Evolutionary conservation across 192 early-diverging fungal genomes (phyloP).

Genomic region (Geranomyces michiganensis): DNA sequence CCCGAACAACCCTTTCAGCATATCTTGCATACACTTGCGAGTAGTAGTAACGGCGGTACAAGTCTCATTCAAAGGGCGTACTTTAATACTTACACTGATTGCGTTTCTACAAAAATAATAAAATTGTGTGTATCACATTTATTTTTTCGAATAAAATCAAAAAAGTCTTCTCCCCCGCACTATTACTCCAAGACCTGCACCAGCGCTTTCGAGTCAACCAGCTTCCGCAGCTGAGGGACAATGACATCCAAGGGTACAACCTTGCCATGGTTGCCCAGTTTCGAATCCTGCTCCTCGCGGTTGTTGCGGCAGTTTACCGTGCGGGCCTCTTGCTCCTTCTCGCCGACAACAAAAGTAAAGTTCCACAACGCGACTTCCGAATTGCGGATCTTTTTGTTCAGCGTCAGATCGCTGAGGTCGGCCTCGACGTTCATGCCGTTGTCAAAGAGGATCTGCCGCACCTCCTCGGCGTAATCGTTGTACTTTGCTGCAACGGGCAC

Average conservation of each 20-base stretch:
- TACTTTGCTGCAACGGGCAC: slow-evolving; percentile 83
- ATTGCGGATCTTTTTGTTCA: slow-evolving; percentile 98
- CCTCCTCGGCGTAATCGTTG: slow-evolving; percentile 80
- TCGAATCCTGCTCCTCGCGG: slow-evolving; percentile 58
- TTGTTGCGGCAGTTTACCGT: slow-evolving; percentile 93
- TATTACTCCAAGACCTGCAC: slow-evolving; percentile 7
- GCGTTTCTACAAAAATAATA: too few species aligned
- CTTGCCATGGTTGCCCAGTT: slow-evolving; percentile 55
- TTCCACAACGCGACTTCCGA: slow-evolving; percentile 89
- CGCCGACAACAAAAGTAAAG: slow-evolving; percentile 96
- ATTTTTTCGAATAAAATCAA: too few species aligned
- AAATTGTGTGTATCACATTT: too few species aligned
- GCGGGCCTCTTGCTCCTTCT: slow-evolving; percentile 71
- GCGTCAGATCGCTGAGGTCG: slow-evolving; percentile 81
- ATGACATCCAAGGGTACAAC: slow-evolving; percentile 74
- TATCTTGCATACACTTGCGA: too few species aligned
- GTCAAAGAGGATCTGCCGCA: slow-evolving; percentile 68
- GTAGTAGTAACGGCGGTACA: too few species aligned
- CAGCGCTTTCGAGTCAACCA: slow-evolving; percentile 58
- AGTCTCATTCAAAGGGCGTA: too few species aligned
- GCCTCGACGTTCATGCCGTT: slow-evolving; percentile 84
- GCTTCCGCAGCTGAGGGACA: slow-evolving; percentile 64
- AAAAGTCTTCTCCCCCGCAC: too few species aligned
- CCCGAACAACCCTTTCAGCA: too few species aligned
- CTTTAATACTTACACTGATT: too few species aligned